These are phyloP conservation scores for Pseudogymnoascus sp. DNA, from an alignment of 2,329 filamentous ascomycete genomes.

Conservation along the genomic window DNA sequence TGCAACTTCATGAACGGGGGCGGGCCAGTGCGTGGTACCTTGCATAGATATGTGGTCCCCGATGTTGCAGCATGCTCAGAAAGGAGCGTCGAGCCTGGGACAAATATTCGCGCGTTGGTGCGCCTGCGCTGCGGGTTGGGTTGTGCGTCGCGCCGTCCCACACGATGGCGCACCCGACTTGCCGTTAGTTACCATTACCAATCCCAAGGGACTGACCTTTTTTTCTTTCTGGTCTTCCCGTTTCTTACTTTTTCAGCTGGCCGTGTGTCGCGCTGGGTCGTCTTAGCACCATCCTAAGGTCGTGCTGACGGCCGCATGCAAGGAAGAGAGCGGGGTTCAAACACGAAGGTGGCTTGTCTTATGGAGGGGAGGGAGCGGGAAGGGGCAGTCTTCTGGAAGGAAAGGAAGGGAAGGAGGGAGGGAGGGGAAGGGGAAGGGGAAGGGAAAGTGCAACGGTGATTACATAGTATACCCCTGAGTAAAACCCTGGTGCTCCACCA, in stretches of 20 bases:
- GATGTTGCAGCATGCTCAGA: not conserved
- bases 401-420: not conserved
- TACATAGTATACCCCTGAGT: not conserved
- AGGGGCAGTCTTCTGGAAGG: not conserved
- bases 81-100: not conserved
- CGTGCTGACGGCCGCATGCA: not conserved
- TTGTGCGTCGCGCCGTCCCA: slow-evolving; percentile 1
- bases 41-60: not conserved
- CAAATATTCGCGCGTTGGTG: slow-evolving; percentile 7
- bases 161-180: slow-evolving; percentile 7
- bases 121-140: not conserved
- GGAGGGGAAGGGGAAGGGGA: not conserved
- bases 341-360: not conserved
- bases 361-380: not conserved
- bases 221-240: too few relatives aligned
- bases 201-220: not conserved
- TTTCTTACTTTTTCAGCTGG: not conserved
- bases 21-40: slow-evolving; percentile 8
- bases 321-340: not conserved
- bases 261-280: not conserved
- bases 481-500: not conserved
- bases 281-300: not conserved
- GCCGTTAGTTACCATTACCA: slow-evolving; percentile 7
- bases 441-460: not conserved
- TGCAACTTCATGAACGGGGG: not conserved